Evolutionary conservation across 805 yeast genomes (phyloP).

Genomic region (Teunomyces gatunensis): DNA sequence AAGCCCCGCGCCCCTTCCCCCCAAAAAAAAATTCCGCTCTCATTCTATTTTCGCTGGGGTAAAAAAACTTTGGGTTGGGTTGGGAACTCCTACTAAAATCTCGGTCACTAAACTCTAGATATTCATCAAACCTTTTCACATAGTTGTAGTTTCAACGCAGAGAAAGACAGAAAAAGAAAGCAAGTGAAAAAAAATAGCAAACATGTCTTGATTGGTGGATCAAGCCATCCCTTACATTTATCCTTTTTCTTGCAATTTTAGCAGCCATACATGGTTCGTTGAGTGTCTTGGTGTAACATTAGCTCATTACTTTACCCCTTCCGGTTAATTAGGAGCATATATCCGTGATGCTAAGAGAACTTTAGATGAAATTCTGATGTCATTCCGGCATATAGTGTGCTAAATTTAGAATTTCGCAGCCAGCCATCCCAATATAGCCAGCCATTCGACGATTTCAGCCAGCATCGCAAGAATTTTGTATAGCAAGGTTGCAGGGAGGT

Average conservation of each 20-base stretch:
- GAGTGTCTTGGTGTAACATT: background rate
- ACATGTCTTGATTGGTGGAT: background rate
- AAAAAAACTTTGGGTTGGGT: too few species aligned
- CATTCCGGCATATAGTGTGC: background rate
- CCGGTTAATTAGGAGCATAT: background rate
- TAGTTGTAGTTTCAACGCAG: too few species aligned
- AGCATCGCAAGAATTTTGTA: background rate
- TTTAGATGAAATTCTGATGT: background rate
- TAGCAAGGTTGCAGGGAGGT: background rate
- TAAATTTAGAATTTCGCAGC: constrained; percentile 2
- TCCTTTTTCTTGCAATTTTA: background rate
- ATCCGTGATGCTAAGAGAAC: background rate
- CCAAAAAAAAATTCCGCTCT: too few species aligned
- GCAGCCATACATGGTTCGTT: background rate
- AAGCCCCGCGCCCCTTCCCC: too few species aligned
- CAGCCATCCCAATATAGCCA: constrained; percentile 1
- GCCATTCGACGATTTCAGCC: background rate
- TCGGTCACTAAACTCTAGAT: too few species aligned
- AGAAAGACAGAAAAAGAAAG: too few species aligned
- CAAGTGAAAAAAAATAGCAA: too few species aligned
- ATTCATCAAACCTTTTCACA: too few species aligned
- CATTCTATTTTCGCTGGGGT: too few species aligned
- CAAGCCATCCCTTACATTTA: background rate
- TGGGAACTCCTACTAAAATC: too few species aligned
- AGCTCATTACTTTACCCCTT: constrained; percentile 1